Conservation (phyloP, 2,329 filamentous ascomycete species). For the Aspergillus pseudonomiae region DNA sequence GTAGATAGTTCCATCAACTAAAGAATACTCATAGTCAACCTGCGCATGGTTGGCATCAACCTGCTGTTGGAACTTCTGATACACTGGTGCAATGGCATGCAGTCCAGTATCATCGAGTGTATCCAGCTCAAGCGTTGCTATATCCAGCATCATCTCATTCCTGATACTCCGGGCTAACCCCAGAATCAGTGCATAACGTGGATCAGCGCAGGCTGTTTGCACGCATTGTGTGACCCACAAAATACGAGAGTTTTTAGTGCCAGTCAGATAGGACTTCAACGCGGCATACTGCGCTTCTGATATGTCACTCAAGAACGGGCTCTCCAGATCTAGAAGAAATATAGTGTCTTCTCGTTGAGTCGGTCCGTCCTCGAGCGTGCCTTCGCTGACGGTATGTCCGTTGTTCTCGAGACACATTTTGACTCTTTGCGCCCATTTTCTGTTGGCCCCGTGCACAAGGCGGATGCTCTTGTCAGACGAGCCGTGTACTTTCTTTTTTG, state of each 20-base stretch:
- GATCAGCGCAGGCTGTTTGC: conserved; percentile 15
- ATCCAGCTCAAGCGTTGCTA: conserved; percentile 18
- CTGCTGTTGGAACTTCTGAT: conserved; percentile 9
- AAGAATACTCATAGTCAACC: conserved; percentile 3
- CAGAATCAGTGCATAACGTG: conserved; percentile 12
- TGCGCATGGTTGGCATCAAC: too few species aligned
- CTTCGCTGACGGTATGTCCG: conserved; percentile 7
- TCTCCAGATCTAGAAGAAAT: conserved; percentile 16
- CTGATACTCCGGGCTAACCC: conserved; percentile 15
- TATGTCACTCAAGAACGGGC: conserved; percentile 13
- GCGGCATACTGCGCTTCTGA: too few species aligned
- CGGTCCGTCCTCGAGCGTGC: neutral
- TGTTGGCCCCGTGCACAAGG: too few species aligned
- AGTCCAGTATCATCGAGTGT: conserved; percentile 6
- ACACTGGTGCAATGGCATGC: conserved; percentile 6
- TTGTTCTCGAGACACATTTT: neutral
- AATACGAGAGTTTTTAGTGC: too few species aligned
- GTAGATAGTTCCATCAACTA: neutral
- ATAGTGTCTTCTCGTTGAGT: conserved; percentile 6
- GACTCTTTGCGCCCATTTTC: neutral
- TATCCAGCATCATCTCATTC: conserved; percentile 11
- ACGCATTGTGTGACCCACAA: conserved; percentile 13
- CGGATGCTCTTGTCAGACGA: neutral
- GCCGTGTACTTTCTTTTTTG: conserved; percentile 6
- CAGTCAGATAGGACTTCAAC: too few species aligned